phyloP scores from a whole-genome alignment of 164 flowering plant species.

The Chimonanthus salicifolius region DNA sequence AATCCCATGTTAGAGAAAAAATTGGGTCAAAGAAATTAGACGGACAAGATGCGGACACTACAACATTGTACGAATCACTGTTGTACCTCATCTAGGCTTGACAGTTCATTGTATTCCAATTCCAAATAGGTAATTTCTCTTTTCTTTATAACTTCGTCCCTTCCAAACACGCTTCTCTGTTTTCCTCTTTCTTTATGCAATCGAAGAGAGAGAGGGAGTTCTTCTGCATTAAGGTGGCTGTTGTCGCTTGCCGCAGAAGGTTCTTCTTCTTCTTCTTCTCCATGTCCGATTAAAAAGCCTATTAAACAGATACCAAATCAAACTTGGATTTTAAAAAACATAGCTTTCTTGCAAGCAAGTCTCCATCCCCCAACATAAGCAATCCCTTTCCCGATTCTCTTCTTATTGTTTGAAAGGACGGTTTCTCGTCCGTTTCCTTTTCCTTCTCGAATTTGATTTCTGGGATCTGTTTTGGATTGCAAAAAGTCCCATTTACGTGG shows the following conservation, averaged over 20 bases:
- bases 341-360: conserved; percentile 2
- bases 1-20: too few relatives aligned
- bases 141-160: too few relatives aligned
- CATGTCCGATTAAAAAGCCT: neutral
- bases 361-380: neutral
- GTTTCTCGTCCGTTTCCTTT: neutral
- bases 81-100: too few relatives aligned
- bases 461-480: conserved; percentile 1
- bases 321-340: neutral
- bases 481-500: neutral
- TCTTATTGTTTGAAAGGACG: neutral
- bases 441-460: neutral
- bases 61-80: too few relatives aligned
- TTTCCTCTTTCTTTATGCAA: too few relatives aligned
- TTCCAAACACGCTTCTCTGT: too few relatives aligned
- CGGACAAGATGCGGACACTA: too few relatives aligned
- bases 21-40: too few relatives aligned
- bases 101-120: too few relatives aligned
- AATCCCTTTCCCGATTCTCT: neutral
- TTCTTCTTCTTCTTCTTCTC: conserved; percentile 2
- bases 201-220: neutral
- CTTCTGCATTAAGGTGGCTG: conserved; percentile 2
- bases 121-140: too few relatives aligned
- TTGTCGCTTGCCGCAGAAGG: conserved; percentile 10
- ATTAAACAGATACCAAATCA: neutral